A percentile compares a stretch with the other conserved stretches of the same genome.
These are phyloP conservation scores for Leccinum subgranulosum DNA, from an alignment of 768 basidiomycete species.

Conservation along the genomic window DNA sequence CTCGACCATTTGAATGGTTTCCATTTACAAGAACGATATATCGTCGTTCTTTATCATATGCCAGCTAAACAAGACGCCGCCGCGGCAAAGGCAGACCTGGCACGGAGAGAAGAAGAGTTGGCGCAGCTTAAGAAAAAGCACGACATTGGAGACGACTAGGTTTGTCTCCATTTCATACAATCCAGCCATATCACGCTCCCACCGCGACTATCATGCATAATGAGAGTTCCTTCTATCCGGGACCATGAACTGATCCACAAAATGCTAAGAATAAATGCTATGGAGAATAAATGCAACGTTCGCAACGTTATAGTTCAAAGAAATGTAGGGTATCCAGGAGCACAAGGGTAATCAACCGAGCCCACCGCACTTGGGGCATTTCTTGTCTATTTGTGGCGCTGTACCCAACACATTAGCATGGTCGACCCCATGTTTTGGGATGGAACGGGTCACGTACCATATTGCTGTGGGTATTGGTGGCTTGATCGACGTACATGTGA, in stretches of 20 bases:
- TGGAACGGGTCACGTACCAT: constrained; percentile 38
- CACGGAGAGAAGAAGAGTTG: constrained; percentile 87
- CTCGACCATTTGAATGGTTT: constrained; percentile 97
- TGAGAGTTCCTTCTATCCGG: constrained; percentile 4
- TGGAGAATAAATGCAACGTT: constrained; percentile 8
- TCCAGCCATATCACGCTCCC: constrained; percentile 7
- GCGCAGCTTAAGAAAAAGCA: constrained; percentile 83
- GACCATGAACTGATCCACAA: constrained; percentile 7
- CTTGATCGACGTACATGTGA: constrained; percentile 31
- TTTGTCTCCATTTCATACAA: constrained; percentile 13
- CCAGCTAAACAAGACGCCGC: constrained; percentile 95
- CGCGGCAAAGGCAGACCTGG: constrained; percentile 88
- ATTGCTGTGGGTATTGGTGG: constrained; percentile 64
- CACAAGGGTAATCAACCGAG: constrained; percentile 13
- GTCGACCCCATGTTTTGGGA: constrained; percentile 1
- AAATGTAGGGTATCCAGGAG: constrained; percentile 4
- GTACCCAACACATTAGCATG: constrained; percentile 8
- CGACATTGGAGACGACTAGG: constrained; percentile 70
- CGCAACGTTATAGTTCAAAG: background rate
- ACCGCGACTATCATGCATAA: constrained; percentile 8
- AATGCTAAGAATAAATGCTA: constrained; percentile 2
- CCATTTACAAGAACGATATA: constrained; percentile 96
- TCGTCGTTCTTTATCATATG: constrained; percentile 97
- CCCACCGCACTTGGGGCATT: constrained; percentile 44
- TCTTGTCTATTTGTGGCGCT: constrained; percentile 60